Percentiles rank a stretch among this genome's conserved stretches.
Conservation (phyloP, 345 rosid species). For the Syzygium grande region DNA sequence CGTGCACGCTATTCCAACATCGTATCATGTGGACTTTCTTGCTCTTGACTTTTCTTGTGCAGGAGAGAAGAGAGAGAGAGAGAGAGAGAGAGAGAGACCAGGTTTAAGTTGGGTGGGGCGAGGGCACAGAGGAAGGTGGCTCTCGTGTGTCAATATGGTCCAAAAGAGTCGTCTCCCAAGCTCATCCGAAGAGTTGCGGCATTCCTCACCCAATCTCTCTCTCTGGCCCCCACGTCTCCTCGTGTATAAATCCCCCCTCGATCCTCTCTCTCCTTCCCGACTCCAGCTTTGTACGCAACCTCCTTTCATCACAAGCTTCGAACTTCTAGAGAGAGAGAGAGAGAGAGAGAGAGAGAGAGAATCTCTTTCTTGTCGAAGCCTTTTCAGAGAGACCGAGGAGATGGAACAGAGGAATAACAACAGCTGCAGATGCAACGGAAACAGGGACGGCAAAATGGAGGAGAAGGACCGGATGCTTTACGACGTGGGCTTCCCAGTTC, state of each 20-base stretch:
- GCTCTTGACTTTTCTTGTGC: not conserved
- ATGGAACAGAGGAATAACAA: not conserved
- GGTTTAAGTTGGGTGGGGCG: not conserved
- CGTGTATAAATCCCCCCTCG: not conserved
- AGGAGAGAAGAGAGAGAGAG: not conserved
- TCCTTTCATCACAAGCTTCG: not conserved
- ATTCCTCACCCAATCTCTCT: not conserved
- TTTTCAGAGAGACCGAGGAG: not conserved
- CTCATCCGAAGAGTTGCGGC: not conserved
- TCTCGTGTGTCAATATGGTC: not conserved
- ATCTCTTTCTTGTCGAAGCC: not conserved
- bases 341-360: not conserved
- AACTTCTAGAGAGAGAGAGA: not conserved
- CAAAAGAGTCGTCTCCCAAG: not conserved
- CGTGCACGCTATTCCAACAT: not conserved
- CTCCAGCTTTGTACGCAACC: not conserved
- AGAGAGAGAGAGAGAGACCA: not conserved
- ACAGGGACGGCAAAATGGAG: not conserved
- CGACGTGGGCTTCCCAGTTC: slow-evolving; percentile 10
- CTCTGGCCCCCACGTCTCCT: not conserved
- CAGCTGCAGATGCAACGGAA: not conserved
- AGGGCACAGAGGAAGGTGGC: not conserved
- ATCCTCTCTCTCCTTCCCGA: not conserved
- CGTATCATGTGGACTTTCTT: not conserved
- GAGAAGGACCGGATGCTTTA: not conserved